A percentile compares a stretch with the other conserved stretches of the same genome.
Evolutionary conservation across 805 yeast species (phyloP).

Genomic region (Clavispora fructus): DNA sequence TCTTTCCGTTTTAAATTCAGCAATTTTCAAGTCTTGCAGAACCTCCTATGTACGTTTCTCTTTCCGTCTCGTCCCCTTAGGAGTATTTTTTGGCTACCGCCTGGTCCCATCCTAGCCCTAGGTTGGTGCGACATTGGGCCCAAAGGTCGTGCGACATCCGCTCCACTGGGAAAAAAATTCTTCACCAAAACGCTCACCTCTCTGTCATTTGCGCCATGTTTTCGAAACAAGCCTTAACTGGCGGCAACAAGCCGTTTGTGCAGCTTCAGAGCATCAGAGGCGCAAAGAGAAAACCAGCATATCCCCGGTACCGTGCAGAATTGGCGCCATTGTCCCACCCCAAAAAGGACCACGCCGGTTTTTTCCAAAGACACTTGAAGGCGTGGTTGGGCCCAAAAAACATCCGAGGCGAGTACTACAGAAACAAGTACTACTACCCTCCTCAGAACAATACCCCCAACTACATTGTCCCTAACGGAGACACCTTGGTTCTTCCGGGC

Average conservation of each 20-base stretch:
- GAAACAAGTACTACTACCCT: slow-evolving; percentile 69
- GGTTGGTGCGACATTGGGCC: neutral
- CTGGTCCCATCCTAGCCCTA: neutral
- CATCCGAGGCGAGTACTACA: slow-evolving; percentile 72
- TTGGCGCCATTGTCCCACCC: slow-evolving; percentile 26
- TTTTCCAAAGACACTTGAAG: slow-evolving; percentile 58
- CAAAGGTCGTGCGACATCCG: neutral
- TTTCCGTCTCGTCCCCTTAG: neutral
- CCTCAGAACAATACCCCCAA: slow-evolving; percentile 67
- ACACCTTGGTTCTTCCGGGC: slow-evolving; percentile 14
- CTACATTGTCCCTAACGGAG: slow-evolving; percentile 58
- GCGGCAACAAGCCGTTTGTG: slow-evolving; percentile 13
- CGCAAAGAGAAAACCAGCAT: slow-evolving; percentile 1
- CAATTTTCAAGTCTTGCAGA: no score
- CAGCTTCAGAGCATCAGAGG: slow-evolving; percentile 12
- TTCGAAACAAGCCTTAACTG: slow-evolving; percentile 5
- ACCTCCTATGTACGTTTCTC: neutral
- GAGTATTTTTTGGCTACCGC: neutral
- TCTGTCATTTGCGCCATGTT: slow-evolving; percentile 6
- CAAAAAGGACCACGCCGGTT: slow-evolving; percentile 43
- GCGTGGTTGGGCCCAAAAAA: slow-evolving; percentile 80
- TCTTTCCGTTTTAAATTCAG: no score
- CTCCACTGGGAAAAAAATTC: neutral
- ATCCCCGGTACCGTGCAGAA: slow-evolving; percentile 22
- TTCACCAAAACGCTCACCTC: neutral